Conservation (phyloP, 73 alveolate genomes). For the Diophrys sp. region DNA sequence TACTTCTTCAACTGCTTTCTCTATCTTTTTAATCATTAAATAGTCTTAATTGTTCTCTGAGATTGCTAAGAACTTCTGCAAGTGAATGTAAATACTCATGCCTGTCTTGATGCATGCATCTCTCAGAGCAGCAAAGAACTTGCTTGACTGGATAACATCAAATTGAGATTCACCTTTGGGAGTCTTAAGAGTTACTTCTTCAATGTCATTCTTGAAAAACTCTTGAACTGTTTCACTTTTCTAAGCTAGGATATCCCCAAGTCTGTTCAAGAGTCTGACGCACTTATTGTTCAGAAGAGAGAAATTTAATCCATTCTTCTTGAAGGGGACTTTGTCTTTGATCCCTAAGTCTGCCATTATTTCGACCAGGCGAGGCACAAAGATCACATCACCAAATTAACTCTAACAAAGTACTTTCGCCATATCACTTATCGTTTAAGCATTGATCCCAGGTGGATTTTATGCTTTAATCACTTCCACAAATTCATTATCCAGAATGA, state of each 20-base stretch:
- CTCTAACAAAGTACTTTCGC: background rate
- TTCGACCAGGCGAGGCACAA: background rate
- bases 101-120: background rate
- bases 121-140: background rate
- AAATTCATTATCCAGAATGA: background rate
- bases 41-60: background rate
- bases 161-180: background rate
- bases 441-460: background rate
- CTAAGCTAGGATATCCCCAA: background rate
- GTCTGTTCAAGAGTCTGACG: slow-evolving; percentile 2
- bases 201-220: background rate
- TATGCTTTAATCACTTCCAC: background rate
- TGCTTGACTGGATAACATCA: background rate
- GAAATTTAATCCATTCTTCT: slow-evolving; percentile 1
- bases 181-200: slow-evolving; percentile 1
- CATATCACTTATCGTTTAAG: background rate
- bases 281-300: background rate
- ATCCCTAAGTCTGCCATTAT: background rate
- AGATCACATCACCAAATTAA: background rate
- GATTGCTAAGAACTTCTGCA: background rate
- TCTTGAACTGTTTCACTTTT: background rate
- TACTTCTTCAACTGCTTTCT: background rate
- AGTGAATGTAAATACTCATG: background rate
- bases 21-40: background rate
- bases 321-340: background rate